Conservation (phyloP, 768 basidiomycete species). For the Gelatoporia subvermispora region DNA sequence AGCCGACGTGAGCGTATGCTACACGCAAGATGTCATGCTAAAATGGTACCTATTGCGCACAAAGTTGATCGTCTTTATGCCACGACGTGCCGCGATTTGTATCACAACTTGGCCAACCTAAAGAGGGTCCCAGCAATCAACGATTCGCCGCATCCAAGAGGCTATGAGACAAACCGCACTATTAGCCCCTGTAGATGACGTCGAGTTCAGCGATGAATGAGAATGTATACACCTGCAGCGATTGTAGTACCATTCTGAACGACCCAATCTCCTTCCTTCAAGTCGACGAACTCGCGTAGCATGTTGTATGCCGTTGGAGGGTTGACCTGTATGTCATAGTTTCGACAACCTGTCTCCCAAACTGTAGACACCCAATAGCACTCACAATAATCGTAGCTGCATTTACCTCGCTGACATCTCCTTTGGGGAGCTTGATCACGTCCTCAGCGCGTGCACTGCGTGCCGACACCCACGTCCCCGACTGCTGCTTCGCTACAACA, state of each 20-base stretch:
- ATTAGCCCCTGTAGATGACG: conserved; percentile 36
- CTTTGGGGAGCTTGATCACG: conserved; percentile 54
- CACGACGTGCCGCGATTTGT: conserved; percentile 71
- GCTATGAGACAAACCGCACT: conserved; percentile 53
- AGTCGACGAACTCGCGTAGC: conserved; percentile 62
- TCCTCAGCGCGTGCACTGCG: conserved; percentile 51
- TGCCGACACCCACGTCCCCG: conserved; percentile 71
- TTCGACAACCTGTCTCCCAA: no score
- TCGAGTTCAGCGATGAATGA: not conserved
- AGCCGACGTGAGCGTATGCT: not conserved
- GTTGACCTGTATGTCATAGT: conserved; percentile 49
- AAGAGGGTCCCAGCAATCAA: not conserved
- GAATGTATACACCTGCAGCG: not conserved
- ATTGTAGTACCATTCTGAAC: conserved; percentile 68
- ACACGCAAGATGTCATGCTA: no score
- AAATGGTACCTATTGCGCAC: conserved; percentile 58
- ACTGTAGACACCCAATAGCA: not conserved
- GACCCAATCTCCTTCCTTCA: conserved; percentile 72
- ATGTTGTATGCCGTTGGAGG: conserved; percentile 82
- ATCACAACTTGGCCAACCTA: conserved; percentile 84
- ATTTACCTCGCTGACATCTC: conserved; percentile 49
- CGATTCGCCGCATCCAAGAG: not conserved
- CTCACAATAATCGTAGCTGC: conserved; percentile 75
- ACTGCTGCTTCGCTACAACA: conserved; percentile 59
- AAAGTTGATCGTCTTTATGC: conserved; percentile 77